Percentiles rank a stretch among this genome's conserved stretches.
Evolutionary conservation across 352 stramenopile species (phyloP).

Genomic region (Hyaloperonospora arabidopsidis): DNA sequence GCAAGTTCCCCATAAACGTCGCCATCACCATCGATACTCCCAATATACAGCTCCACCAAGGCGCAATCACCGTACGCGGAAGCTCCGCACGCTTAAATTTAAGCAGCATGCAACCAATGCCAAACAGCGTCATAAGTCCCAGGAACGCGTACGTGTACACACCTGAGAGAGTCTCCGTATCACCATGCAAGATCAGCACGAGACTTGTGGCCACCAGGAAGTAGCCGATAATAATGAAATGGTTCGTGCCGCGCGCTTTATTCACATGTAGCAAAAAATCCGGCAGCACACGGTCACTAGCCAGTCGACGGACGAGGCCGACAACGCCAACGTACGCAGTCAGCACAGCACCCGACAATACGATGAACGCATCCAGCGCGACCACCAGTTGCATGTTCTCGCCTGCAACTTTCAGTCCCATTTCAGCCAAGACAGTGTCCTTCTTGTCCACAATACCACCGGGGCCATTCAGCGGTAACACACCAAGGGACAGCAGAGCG

Average conservation of each 20-base stretch:
- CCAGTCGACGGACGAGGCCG: conserved; percentile 87
- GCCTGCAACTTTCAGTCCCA: conserved; percentile 77
- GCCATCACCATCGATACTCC: conserved; percentile 76
- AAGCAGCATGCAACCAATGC: conserved; percentile 89
- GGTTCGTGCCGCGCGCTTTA: conserved; percentile 79
- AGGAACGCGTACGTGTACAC: conserved; percentile 96
- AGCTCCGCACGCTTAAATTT: conserved; percentile 92
- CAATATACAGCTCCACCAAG: conserved; percentile 83
- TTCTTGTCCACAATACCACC: conserved; percentile 76
- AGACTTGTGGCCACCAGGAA: conserved; percentile 85
- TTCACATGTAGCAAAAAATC: conserved; percentile 78
- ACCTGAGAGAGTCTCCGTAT: conserved; percentile 88
- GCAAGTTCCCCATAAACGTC: conserved; percentile 79
- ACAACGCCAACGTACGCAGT: conserved; percentile 91
- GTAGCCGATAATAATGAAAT: conserved; percentile 90
- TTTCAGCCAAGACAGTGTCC: conserved; percentile 87
- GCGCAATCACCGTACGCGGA: conserved; percentile 77
- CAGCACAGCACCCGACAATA: conserved; percentile 88
- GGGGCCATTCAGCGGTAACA: conserved; percentile 74
- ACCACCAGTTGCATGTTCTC: conserved; percentile 71
- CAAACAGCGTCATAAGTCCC: conserved; percentile 91
- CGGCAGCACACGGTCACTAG: conserved; percentile 84
- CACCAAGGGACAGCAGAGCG: conserved; percentile 84
- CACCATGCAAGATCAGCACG: conserved; percentile 84
- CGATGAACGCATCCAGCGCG: conserved; percentile 89